Evolutionary conservation across 2,329 filamentous ascomycete species (phyloP).

Genomic region (Beauveria brongniartii): DNA sequence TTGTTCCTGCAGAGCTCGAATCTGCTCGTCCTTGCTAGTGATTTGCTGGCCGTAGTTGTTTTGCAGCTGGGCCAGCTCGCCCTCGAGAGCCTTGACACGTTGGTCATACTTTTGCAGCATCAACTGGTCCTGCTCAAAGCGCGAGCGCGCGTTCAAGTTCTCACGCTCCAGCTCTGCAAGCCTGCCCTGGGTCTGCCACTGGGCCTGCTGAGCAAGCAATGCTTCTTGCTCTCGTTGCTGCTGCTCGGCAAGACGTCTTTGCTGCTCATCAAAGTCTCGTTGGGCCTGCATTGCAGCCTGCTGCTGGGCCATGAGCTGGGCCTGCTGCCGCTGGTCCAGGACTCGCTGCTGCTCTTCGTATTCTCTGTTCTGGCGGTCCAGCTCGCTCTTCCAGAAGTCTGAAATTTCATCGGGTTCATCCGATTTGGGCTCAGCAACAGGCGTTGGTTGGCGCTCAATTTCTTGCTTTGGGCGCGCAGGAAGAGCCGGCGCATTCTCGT

Average conservation of each 20-base stretch:
- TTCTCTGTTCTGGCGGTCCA: constrained; percentile 83
- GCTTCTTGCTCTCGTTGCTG: constrained; percentile 87
- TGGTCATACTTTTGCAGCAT: constrained; percentile 96
- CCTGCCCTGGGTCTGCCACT: constrained; percentile 92
- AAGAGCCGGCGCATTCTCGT: constrained; percentile 74
- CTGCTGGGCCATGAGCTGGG: constrained; percentile 73
- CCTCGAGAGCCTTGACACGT: constrained; percentile 85
- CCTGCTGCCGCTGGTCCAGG: constrained; percentile 78
- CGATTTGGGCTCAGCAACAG: constrained; percentile 56
- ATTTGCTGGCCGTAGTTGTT: constrained; percentile 79
- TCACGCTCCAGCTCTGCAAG: constrained; percentile 91
- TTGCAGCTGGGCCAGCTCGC: constrained; percentile 75
- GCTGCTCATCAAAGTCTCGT: constrained; percentile 93
- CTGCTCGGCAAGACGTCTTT: constrained; percentile 78
- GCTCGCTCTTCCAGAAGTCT: constrained; percentile 95
- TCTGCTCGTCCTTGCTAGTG: constrained; percentile 87
- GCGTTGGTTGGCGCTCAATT: constrained; percentile 60
- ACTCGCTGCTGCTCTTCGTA: constrained; percentile 91
- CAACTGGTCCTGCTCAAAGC: constrained; percentile 95
- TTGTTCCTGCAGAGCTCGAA: constrained; percentile 86
- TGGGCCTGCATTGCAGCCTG: constrained; percentile 79
- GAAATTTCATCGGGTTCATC: constrained; percentile 91
- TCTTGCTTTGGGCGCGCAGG: constrained; percentile 73
- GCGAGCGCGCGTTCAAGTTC: constrained; percentile 86
- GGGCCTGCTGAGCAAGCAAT: constrained; percentile 76